These are phyloP conservation scores for Graphilbum fragrans DNA, from an alignment of 2,329 filamentous ascomycete species.

Conservation along the genomic window DNA sequence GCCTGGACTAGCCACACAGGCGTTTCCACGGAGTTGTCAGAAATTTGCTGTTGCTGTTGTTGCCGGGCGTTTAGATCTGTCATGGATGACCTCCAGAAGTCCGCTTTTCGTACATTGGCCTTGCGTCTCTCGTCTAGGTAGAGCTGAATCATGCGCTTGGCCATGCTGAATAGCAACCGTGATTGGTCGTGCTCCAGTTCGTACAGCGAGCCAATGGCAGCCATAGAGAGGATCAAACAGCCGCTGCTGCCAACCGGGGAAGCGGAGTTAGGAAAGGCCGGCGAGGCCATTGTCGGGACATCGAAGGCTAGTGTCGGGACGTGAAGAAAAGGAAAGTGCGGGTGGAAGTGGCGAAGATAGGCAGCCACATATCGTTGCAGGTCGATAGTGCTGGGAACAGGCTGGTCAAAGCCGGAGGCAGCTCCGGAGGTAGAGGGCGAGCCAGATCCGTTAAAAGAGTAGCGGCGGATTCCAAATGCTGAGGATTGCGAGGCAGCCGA, in stretches of 20 bases:
- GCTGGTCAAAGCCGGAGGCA: slow-evolving; percentile 32
- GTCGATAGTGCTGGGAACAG: slow-evolving; percentile 69
- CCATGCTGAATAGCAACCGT: slow-evolving; percentile 78
- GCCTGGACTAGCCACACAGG: slow-evolving; percentile 93
- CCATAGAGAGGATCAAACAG: slow-evolving; percentile 79
- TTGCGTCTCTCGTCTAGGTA: slow-evolving; percentile 87
- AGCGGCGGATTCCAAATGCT: slow-evolving; percentile 47
- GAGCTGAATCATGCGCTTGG: slow-evolving; percentile 88
- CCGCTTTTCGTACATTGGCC: slow-evolving; percentile 60
- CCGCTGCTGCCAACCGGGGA: slow-evolving; percentile 57
- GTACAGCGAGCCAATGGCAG: slow-evolving; percentile 62
- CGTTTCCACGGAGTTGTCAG: slow-evolving; percentile 58
- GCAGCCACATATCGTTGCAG: slow-evolving; percentile 83
- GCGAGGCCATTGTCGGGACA: slow-evolving; percentile 31
- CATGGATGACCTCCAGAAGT: slow-evolving; percentile 38
- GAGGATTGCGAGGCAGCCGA: slow-evolving; percentile 33
- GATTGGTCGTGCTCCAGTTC: slow-evolving; percentile 72
- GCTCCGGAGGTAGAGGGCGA: slow-evolving; percentile 44
- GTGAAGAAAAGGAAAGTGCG: slow-evolving; percentile 89
- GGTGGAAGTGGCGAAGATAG: slow-evolving; percentile 87
- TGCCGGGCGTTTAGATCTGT: slow-evolving; percentile 20
- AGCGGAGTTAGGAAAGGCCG: not conserved
- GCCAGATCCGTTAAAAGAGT: slow-evolving; percentile 45
- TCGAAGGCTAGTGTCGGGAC: slow-evolving; percentile 87
- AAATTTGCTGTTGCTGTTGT: slow-evolving; percentile 14